These are phyloP conservation scores for Vinca major DNA, from an alignment of 305 asterid species.

Conservation along the genomic window DNA sequence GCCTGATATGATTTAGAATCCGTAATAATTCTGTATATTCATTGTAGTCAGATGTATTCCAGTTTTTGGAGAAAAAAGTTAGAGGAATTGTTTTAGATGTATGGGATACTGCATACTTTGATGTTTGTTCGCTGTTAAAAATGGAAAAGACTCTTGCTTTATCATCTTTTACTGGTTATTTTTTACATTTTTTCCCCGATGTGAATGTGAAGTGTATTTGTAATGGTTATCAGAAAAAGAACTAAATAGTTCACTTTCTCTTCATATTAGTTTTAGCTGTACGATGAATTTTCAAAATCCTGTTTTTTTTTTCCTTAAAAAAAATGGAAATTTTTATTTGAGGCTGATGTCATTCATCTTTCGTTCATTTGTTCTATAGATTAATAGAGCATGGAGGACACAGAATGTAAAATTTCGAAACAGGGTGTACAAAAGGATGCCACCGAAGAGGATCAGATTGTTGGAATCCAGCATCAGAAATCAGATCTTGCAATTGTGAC, in stretches of 20 bases:
- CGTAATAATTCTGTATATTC: neutral
- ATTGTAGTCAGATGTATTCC: neutral
- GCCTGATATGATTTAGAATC: neutral
- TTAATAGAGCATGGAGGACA: conserved; percentile 30
- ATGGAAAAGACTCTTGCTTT: neutral
- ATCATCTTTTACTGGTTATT: neutral
- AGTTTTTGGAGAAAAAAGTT: neutral
- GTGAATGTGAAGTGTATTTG: neutral
- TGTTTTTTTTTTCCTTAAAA: neutral
- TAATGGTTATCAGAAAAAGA: neutral
- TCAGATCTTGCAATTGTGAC: conserved; percentile 50
- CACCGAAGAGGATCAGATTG: conserved; percentile 15
- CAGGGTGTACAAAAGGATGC: conserved; percentile 16
- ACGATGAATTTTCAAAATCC: neutral
- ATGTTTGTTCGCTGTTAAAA: neutral
- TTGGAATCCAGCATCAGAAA: conserved; percentile 17
- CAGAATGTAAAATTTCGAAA: conserved; percentile 11
- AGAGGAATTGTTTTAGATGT: neutral
- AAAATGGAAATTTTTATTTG: neutral
- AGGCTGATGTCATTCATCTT: conserved; percentile 3
- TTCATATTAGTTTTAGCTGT: neutral
- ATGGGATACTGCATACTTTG: neutral
- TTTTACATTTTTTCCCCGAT: too few relatives aligned
- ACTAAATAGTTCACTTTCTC: too few relatives aligned
- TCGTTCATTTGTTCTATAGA: conserved; percentile 5